Conservation (phyloP, 352 stramenopile species). For the Pythium folliculosum region DNA sequence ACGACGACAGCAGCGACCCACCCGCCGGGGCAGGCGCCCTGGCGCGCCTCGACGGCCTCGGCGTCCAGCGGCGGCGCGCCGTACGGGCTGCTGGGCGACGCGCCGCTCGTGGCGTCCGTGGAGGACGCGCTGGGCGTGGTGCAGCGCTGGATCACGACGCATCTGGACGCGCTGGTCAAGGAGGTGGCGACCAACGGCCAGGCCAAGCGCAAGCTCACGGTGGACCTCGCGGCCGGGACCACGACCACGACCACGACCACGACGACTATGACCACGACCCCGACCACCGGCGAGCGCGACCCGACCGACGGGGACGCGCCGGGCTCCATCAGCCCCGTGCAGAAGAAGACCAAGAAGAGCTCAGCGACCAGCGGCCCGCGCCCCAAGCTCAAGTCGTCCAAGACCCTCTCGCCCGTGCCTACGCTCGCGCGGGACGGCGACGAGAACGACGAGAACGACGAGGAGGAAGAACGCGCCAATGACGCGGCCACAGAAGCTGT, state of each 20-base stretch:
- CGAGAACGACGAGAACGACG: constrained; percentile 6
- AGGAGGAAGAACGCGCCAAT: constrained; percentile 24
- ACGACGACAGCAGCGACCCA: too few relatives aligned
- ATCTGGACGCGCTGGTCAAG: constrained; percentile 50
- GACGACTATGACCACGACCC: too few relatives aligned
- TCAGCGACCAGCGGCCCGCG: constrained; percentile 20
- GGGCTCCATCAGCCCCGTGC: too few relatives aligned
- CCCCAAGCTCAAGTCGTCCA: constrained; percentile 61
- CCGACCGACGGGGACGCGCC: too few relatives aligned
- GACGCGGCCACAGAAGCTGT: constrained; percentile 14
- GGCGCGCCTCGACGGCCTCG: too few relatives aligned
- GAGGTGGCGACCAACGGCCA: constrained; percentile 59
- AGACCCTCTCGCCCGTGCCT: constrained; percentile 31
- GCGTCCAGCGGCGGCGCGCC: too few relatives aligned
- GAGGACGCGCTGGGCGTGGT: constrained; percentile 54
- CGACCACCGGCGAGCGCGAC: too few relatives aligned
- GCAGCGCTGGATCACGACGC: constrained; percentile 48
- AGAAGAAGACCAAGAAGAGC: constrained; percentile 30
- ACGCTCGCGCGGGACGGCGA: constrained; percentile 4
- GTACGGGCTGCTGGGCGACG: constrained; percentile 22
- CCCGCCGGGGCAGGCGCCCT: too few relatives aligned
- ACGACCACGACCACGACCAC: neutral
- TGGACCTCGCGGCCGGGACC: constrained; percentile 30
- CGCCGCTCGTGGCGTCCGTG: constrained; percentile 11
- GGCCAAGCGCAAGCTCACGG: constrained; percentile 43